Conservation (phyloP, 2,329 filamentous ascomycete genomes). For the Aspergillus sp. region DNA sequence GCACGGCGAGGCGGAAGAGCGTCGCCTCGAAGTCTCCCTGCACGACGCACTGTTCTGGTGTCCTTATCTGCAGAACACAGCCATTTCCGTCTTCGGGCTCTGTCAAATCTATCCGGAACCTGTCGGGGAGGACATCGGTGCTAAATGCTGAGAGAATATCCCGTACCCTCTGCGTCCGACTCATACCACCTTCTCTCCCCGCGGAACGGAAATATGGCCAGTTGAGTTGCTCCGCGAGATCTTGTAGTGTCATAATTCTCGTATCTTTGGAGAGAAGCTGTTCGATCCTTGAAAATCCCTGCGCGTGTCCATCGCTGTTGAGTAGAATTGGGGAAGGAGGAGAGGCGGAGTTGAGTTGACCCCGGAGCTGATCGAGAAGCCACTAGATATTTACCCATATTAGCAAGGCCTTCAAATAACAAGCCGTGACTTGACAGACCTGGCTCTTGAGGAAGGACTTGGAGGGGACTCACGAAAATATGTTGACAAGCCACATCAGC, state of each 20-base stretch:
- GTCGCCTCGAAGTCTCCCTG: constrained; percentile 47
- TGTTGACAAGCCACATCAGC: constrained; percentile 39
- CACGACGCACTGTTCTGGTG: constrained; percentile 44
- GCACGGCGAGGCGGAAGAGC: constrained; percentile 45
- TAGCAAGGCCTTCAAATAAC: background rate
- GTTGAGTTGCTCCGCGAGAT: constrained; percentile 30
- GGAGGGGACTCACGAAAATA: constrained; percentile 39
- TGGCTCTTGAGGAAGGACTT: background rate
- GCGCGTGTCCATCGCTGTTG: constrained; percentile 32
- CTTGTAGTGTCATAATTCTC: constrained; percentile 28
- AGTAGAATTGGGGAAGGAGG: constrained; percentile 30
- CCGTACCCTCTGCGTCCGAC: constrained; percentile 38
- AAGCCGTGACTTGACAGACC: background rate
- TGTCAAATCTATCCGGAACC: constrained; percentile 41
- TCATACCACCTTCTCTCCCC: constrained; percentile 29
- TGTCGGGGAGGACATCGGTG: constrained; percentile 38
- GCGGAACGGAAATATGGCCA: constrained; percentile 36
- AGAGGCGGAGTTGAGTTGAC: constrained; percentile 30
- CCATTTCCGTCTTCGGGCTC: constrained; percentile 17
- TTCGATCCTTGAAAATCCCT: constrained; percentile 30
- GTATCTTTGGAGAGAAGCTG: constrained; percentile 23
- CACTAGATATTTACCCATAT: constrained; percentile 26
- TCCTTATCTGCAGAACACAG: constrained; percentile 7
- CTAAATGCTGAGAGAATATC: constrained; percentile 50
- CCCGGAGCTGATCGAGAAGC: constrained; percentile 43